Conservation (phyloP, 129 eudicot genomes). For the Lactuca sativa region DNA sequence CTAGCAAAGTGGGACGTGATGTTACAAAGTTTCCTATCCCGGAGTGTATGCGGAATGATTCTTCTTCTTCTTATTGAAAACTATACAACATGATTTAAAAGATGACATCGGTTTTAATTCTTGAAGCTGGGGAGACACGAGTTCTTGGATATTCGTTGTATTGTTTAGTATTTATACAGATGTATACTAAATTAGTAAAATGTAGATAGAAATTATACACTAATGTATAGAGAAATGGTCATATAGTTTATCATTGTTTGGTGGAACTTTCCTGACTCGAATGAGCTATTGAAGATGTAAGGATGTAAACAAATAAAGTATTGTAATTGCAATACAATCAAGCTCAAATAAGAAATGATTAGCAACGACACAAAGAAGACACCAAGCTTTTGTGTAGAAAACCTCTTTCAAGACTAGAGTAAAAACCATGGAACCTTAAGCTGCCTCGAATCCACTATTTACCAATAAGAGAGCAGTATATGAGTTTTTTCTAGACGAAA, state of each 20-base stretch:
- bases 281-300: neutral
- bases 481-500: no score
- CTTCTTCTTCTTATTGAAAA: conserved; percentile 27
- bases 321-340: neutral
- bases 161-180: conserved; percentile 28
- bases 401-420: no score
- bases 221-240: conserved; percentile 10
- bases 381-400: no score
- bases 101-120: neutral
- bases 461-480: no score
- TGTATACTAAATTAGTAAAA: conserved; percentile 29
- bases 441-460: no score
- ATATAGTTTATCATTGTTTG: conserved; percentile 6
- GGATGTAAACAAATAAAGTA: no score
- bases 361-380: no score
- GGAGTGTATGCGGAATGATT: conserved; percentile 85
- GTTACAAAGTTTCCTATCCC: conserved; percentile 97
- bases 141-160: conserved; percentile 16
- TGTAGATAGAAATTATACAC: conserved; percentile 30
- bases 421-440: no score
- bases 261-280: neutral
- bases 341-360: neutral
- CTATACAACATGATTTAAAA: conserved; percentile 11
- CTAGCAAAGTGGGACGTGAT: conserved; percentile 75
- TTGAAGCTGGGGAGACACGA: neutral